Conservation (phyloP, 2,329 filamentous ascomycete species). For the Dendrostoma leiphaemia region DNA sequence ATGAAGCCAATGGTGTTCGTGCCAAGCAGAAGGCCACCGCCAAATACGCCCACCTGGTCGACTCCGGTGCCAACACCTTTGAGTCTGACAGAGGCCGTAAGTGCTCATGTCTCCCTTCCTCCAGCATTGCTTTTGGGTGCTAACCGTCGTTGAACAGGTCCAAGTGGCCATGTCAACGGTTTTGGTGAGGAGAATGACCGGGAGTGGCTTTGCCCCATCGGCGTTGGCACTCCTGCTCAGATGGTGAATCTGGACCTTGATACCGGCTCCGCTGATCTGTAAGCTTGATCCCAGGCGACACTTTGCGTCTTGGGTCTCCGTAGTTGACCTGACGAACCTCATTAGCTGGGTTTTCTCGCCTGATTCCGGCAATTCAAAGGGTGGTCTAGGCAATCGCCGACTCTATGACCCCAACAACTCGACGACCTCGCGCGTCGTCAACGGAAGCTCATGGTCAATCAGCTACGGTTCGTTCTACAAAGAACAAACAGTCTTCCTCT, state of each 20-base stretch:
- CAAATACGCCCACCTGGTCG: slow-evolving; percentile 31
- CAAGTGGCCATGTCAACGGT: slow-evolving; percentile 27
- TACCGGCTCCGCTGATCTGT: slow-evolving; percentile 63
- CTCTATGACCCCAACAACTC: slow-evolving; percentile 47
- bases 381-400: slow-evolving; percentile 42
- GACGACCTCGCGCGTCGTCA: slow-evolving; percentile 36
- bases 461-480: too few relatives aligned
- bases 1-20: slow-evolving; percentile 31
- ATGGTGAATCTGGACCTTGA: slow-evolving; percentile 68
- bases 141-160: slow-evolving; percentile 23
- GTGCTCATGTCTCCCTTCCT: slow-evolving; percentile 18
- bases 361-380: slow-evolving; percentile 38
- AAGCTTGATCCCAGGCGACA: too few relatives aligned
- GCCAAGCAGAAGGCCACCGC: slow-evolving; percentile 18
- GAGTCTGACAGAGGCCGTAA: neutral
- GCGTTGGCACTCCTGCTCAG: slow-evolving; percentile 56
- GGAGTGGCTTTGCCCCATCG: slow-evolving; percentile 61
- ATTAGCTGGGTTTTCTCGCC: slow-evolving; percentile 54
- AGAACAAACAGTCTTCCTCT: slow-evolving; percentile 36
- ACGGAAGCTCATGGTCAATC: slow-evolving; percentile 47
- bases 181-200: slow-evolving; percentile 38
- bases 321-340: slow-evolving; percentile 12
- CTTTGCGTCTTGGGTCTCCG: too few relatives aligned
- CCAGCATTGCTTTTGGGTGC: slow-evolving; percentile 4
- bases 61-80: slow-evolving; percentile 35